These are phyloP conservation scores for Adansonia grandidieri DNA, from an alignment of 441 rosid species.

Conservation along the genomic window DNA sequence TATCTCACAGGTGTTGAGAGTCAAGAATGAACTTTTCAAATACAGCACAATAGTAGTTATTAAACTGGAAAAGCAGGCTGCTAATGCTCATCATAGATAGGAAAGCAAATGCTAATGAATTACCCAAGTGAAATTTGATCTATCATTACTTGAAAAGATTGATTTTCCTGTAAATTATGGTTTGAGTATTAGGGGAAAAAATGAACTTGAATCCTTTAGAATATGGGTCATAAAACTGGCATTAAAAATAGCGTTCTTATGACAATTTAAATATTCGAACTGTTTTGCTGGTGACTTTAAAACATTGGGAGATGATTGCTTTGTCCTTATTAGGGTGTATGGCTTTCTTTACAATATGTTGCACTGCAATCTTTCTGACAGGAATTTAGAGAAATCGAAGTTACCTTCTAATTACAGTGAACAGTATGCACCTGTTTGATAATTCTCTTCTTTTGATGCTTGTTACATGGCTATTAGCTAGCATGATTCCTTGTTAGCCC, in stretches of 20 bases:
- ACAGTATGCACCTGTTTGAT: background rate
- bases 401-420: slow-evolving; percentile 8
- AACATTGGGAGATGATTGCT: background rate
- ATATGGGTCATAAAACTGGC: background rate
- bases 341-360: background rate
- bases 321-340: background rate
- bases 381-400: slow-evolving; percentile 8
- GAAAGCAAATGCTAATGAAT: background rate
- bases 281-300: background rate
- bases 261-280: background rate
- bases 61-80: slow-evolving; percentile 10
- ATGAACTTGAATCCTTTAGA: slow-evolving; percentile 6
- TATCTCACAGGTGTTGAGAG: background rate
- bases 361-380: background rate
- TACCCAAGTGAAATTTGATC: background rate
- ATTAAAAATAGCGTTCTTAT: background rate
- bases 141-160: background rate
- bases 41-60: background rate
- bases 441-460: slow-evolving; percentile 11
- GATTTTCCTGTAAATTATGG: slow-evolving; percentile 7
- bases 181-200: slow-evolving; percentile 1
- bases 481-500: background rate
- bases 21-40: slow-evolving; percentile 7
- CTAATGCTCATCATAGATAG: background rate
- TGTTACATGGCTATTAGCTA: background rate